Percentiles rank a stretch among this genome's conserved stretches.
Conservation (phyloP, 495 filamentous ascomycete genomes). For the Pyronema domesticum region DNA sequence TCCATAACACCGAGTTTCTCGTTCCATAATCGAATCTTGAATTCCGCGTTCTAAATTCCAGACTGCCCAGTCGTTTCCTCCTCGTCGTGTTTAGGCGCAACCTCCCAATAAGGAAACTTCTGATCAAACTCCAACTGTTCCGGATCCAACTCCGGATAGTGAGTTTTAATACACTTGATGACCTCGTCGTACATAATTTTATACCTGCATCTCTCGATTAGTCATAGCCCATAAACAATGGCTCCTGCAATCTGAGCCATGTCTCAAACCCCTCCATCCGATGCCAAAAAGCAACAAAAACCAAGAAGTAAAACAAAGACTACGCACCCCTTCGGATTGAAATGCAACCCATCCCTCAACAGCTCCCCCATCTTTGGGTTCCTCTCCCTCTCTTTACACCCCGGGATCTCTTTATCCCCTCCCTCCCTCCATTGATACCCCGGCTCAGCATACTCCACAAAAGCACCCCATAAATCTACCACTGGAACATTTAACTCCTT, state of each 20-base stretch:
- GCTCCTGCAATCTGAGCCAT: no score
- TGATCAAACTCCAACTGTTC: slow-evolving; percentile 28
- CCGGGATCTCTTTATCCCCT: slow-evolving; percentile 29
- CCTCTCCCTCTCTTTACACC: slow-evolving; percentile 34
- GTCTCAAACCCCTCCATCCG: no score
- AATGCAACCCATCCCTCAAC: slow-evolving; percentile 41
- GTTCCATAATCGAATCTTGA: no score
- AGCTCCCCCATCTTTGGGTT: slow-evolving; percentile 34
- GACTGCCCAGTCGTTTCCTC: no score
- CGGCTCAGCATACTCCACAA: slow-evolving; percentile 48
- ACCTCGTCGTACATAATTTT: slow-evolving; percentile 39
- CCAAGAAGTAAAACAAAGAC: no score
- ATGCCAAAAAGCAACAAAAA: no score
- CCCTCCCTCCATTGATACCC: slow-evolving; percentile 38
- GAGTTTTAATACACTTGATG: slow-evolving; percentile 33
- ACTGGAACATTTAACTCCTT: slow-evolving; percentile 44
- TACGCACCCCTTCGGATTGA: background rate
- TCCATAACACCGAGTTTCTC: no score
- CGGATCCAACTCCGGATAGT: slow-evolving; percentile 44
- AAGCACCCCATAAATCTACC: slow-evolving; percentile 54
- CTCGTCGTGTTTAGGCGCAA: slow-evolving; percentile 25
- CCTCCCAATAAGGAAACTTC: slow-evolving; percentile 38
- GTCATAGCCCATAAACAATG: no score
- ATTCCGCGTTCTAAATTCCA: no score
- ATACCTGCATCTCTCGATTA: slow-evolving; percentile 31